Evolutionary conservation across 1,139 yeast genomes (phyloP), one percentile per base, ranked within the genome.

Genomic region (Candida labiduridarum): DNA sequence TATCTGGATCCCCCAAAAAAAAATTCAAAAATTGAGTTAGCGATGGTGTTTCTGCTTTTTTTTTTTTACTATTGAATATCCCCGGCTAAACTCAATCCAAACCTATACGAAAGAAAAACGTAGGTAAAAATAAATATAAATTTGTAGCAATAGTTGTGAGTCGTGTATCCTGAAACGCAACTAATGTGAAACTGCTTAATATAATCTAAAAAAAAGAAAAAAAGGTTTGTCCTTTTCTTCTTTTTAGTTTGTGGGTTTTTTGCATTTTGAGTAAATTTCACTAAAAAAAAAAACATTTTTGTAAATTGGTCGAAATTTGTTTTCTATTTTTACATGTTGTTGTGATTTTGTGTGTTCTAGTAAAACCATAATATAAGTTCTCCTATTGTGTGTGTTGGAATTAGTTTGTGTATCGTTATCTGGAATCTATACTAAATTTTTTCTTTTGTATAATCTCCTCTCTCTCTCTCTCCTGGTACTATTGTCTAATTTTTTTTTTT

Each of bases 131-230:
- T 35, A 15, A 33, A 33, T 8, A 33, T 4, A 33, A 11, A 33
- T 36, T 38, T 27, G 29, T 38, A 38, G 41, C 41, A 38, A 38
- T 18, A 19, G 11, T 12, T 7, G 40, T 16, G 10, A 18, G 41
- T 38, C 41, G 41, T 38, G 41, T 18, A 18, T 10, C 3, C 29
- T 18, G n/a, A 22, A 18, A 8, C 29, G 19, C 19, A 38, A 18
- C 29, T 18, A 19, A 38, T 38, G 41, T 38, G 41, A 38, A 38
- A 38, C 19, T 38, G 15, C 29, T 38, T 38, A 38, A 38, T 19
- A 38, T 12, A 18, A 38, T 38, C 41, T 38, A 38, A 18, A 14
- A 38, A 38, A 19, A 19, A 35, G 38, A 14, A 35, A 16, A 35
- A 19, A 3, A 4, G 4, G 3, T 19, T 19, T 19, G 22, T 4